Base-by-base conservation (phyloP, 2,329 filamentous ascomycete species). In the Penicillium thymicola region DNA sequence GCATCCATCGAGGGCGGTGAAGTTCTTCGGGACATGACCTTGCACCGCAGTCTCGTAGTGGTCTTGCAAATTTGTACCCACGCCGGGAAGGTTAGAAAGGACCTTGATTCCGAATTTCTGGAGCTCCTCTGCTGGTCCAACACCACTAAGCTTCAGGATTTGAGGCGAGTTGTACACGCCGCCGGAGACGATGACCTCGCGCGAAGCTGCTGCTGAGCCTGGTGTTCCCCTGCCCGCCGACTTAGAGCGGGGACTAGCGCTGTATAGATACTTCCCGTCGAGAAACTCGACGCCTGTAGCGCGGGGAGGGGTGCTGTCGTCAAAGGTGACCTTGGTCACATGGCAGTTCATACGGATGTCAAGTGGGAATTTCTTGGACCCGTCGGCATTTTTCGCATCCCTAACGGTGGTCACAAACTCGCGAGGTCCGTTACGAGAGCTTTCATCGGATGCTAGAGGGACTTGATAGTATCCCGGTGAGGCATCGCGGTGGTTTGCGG, bases 151-250 rank as follows among this genome's bases (percentile, higher is more conserved):
- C 73, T 86, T 84, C 13, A 89, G 81, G 3, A 89, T 72, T 69
- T 89, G 85, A 7, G 85, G 85, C 1, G 81, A 81, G 72, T 88
- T 85, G 71, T 83, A 88, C 1, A 83, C 79, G 18, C 85, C 85
- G 7, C 68, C 79, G 9, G 76, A 70, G 38, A 80, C 58, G 59
- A 81, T 78, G 36, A 80, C 74, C 62, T 81, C 79, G 27, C 70
- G 70, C n/a, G 69, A 73, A 2, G 79, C 78, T 10, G 64, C 67
- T 38, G 74, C 78, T 41, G 69, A 70, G 44, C 78, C 78, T 3
- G 73, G 64, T 7, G 63, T 71, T 40, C 79, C 78, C 9, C 56
- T 53, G 0, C 37, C 32, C 1, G 57, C 58, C 0, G 54, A 51
- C 10, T 53, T 57, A 9, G 70, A 70, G 23, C 68, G 70, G 0